Conservation (phyloP, 2,329 filamentous ascomycete genomes). For the Trichoderma hamatum region DNA sequence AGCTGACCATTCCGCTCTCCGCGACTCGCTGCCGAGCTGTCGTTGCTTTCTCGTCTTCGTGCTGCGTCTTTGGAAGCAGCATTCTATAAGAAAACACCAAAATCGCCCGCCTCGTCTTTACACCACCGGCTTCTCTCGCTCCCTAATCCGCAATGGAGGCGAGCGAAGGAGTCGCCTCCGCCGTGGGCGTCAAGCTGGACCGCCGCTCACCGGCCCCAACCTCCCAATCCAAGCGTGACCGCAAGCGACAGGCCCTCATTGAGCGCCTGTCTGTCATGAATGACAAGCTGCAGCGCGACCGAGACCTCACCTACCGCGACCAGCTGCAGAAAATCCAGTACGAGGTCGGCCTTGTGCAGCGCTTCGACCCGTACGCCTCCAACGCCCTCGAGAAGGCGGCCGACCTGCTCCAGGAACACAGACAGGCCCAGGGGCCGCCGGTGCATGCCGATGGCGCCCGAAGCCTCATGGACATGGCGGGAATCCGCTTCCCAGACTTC, state of each 20-base stretch:
- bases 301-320: constrained; percentile 82
- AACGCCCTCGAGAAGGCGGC: constrained; percentile 73
- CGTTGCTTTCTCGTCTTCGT: background rate
- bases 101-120: background rate
- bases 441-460: constrained; percentile 49
- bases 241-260: constrained; percentile 79
- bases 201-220: constrained; percentile 43
- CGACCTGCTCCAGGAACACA: constrained; percentile 61
- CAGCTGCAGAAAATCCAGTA: constrained; percentile 91
- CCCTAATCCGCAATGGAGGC: constrained; percentile 42
- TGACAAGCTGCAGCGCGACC: constrained; percentile 76
- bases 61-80: background rate
- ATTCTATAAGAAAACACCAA: background rate
- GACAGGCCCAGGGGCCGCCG: constrained; percentile 48
- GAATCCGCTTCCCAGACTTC: constrained; percentile 83
- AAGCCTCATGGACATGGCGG: constrained; percentile 72
- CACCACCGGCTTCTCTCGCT: constrained; percentile 1
- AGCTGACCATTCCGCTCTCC: background rate
- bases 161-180: constrained; percentile 42
- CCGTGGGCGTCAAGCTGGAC: constrained; percentile 41
- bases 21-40: background rate
- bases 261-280: constrained; percentile 78
- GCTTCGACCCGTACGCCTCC: constrained; percentile 77
- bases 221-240: constrained; percentile 81
- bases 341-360: constrained; percentile 83